A percentile compares a stretch with the other conserved stretches of the same genome.
phyloP scores from a whole-genome alignment of 129 eudicot genomes.

The carrot (Daucus carota) region DNA sequence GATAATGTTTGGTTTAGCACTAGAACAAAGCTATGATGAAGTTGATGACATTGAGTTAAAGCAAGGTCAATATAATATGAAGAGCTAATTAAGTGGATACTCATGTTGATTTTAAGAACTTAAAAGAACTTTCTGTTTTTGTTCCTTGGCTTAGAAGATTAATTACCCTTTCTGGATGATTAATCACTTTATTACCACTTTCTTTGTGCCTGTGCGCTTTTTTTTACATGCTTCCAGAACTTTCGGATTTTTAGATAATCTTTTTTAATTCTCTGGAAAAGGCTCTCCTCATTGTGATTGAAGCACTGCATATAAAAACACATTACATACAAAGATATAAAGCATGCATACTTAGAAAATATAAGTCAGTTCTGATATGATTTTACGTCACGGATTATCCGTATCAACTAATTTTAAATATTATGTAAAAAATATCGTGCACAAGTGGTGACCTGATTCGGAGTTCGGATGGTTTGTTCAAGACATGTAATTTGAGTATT shows the following conservation, averaged over 20 bases:
- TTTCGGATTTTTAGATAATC: neutral
- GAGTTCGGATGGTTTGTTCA: too few relatives aligned
- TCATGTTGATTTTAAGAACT: neutral
- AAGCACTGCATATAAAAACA: neutral
- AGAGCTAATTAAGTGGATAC: slow-evolving; percentile 5
- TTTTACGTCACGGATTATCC: too few relatives aligned
- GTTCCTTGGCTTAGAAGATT: slow-evolving; percentile 15
- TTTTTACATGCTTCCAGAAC: neutral
- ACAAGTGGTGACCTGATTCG: too few relatives aligned
- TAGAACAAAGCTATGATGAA: slow-evolving; percentile 28
- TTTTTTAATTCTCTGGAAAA: neutral
- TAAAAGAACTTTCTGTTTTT: neutral
- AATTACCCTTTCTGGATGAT: neutral
- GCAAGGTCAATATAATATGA: slow-evolving; percentile 1
- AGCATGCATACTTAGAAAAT: too few relatives aligned
- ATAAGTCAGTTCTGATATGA: too few relatives aligned
- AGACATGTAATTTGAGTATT: too few relatives aligned
- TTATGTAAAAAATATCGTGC: too few relatives aligned
- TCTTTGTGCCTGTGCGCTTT: neutral
- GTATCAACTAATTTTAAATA: too few relatives aligned
- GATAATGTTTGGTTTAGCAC: slow-evolving; percentile 10
- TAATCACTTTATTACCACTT: neutral
- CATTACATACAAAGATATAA: too few relatives aligned
- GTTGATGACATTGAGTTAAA: slow-evolving; percentile 20
- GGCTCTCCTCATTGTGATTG: neutral